These are phyloP conservation scores for Lactarius akahatsu DNA, from an alignment of 768 basidiomycete genomes.

Conservation along the genomic window DNA sequence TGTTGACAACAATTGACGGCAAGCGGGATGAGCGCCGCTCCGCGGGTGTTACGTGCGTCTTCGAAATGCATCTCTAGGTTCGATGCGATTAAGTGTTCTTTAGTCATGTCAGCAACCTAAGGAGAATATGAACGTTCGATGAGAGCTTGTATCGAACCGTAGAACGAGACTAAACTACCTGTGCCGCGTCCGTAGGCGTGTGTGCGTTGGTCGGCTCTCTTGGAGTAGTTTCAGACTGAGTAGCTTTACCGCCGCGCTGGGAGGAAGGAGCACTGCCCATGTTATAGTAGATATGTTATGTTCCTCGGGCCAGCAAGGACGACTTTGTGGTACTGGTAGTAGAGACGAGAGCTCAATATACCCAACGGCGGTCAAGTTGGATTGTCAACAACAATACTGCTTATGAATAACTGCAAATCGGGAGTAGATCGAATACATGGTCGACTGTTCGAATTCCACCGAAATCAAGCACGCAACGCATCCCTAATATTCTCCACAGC, in stretches of 20 bases:
- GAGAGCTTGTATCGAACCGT: background rate
- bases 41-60: background rate
- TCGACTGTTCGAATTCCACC: slow-evolving; percentile 4
- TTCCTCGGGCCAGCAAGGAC: slow-evolving; percentile 26
- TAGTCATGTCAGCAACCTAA: slow-evolving; percentile 20
- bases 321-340: slow-evolving; percentile 9
- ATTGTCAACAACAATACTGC: background rate
- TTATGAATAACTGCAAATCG: background rate
- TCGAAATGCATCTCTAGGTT: slow-evolving; percentile 7
- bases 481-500: slow-evolving; percentile 50
- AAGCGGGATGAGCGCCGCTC: slow-evolving; percentile 1
- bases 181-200: slow-evolving; percentile 12
- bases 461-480: slow-evolving; percentile 23
- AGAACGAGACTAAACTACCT: slow-evolving; percentile 15
- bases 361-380: slow-evolving; percentile 1
- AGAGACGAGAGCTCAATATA: slow-evolving; percentile 7
- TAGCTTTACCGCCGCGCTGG: slow-evolving; percentile 18
- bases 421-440: background rate
- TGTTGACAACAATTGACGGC: background rate
- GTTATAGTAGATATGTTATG: background rate
- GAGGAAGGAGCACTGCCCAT: slow-evolving; percentile 27
- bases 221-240: slow-evolving; percentile 11
- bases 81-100: slow-evolving; percentile 4
- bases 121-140: background rate
- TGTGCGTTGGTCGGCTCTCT: slow-evolving; percentile 19